Evolutionary conservation across 2,329 filamentous ascomycete genomes (phyloP).

Genomic region (Aspergillus niger): DNA sequence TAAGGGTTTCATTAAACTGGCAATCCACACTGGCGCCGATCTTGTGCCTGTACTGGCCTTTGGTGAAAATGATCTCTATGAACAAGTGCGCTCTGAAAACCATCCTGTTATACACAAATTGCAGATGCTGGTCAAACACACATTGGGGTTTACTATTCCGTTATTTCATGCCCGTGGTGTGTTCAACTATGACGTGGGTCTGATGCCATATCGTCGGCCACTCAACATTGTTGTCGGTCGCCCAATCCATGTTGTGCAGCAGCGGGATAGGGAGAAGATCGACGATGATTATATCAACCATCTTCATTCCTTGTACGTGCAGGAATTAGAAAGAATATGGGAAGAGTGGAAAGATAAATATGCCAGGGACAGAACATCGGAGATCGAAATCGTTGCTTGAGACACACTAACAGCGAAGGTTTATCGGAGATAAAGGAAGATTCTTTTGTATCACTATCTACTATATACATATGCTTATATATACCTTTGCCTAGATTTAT

Average conservation of each 20-base stretch:
- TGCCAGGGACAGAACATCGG: conserved; percentile 45
- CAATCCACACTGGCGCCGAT: conserved; percentile 87
- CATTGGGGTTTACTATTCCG: conserved; percentile 89
- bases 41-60: conserved; percentile 90
- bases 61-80: conserved; percentile 94
- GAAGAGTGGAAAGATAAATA: conserved; percentile 51
- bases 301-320: conserved; percentile 76
- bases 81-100: conserved; percentile 75
- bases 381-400: conserved; percentile 48
- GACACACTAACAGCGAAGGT: background rate
- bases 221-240: conserved; percentile 87
- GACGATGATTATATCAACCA: conserved; percentile 75
- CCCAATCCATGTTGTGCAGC: conserved; percentile 70
- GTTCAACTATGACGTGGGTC: conserved; percentile 95
- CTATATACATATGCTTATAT: no score
- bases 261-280: conserved; percentile 61
- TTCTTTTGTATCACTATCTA: background rate
- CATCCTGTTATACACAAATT: conserved; percentile 78
- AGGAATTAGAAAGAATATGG: conserved; percentile 55
- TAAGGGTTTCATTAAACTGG: conserved; percentile 93
- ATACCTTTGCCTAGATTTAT: background rate
- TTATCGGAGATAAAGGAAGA: background rate
- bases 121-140: conserved; percentile 81
- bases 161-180: conserved; percentile 87
- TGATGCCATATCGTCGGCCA: conserved; percentile 88